Evolutionary conservation across 2,329 filamentous ascomycete species (phyloP).

Genomic region (Colletotrichum liaoningense): DNA sequence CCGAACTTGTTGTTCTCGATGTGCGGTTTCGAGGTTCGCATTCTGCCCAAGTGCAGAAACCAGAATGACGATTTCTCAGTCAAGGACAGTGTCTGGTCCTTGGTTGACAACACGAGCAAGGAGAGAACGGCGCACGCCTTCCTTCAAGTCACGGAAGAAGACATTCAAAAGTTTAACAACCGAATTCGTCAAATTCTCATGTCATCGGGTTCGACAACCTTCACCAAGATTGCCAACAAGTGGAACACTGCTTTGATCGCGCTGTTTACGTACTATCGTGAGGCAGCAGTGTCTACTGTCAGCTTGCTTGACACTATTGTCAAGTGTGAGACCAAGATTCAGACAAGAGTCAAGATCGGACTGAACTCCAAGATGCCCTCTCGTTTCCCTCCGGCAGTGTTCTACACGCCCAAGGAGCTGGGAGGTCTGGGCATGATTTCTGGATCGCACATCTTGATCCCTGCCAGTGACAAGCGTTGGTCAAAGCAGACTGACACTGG

Average conservation of each 20-base stretch:
- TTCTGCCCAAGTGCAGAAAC: slow-evolving; percentile 94
- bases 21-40: slow-evolving; percentile 97
- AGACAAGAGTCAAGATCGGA: slow-evolving; percentile 98
- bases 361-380: slow-evolving; percentile 99
- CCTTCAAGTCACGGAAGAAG: slow-evolving; percentile 96
- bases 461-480: slow-evolving; percentile 97
- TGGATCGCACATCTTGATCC: slow-evolving; percentile 96
- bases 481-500: slow-evolving; percentile 98
- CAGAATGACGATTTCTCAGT: slow-evolving; percentile 96
- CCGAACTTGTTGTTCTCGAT: slow-evolving; percentile 97
- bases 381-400: slow-evolving; percentile 96
- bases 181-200: slow-evolving; percentile 98
- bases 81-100: slow-evolving; percentile 98
- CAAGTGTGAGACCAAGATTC: slow-evolving; percentile 99
- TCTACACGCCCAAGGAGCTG: slow-evolving; percentile 98
- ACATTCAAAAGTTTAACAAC: slow-evolving; percentile 99
- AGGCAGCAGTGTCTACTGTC: slow-evolving; percentile 95
- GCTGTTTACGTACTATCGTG: slow-evolving; percentile 97
- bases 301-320: slow-evolving; percentile 96
- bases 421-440: slow-evolving; percentile 99
- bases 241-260: slow-evolving; percentile 99
- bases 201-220: slow-evolving; percentile 99
- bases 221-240: slow-evolving; percentile 99
- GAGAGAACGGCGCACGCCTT: slow-evolving; percentile 98
- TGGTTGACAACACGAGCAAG: slow-evolving; percentile 96